Conservation (phyloP, 768 basidiomycete species). For the Xerocomus brunneocitrinus region DNA sequence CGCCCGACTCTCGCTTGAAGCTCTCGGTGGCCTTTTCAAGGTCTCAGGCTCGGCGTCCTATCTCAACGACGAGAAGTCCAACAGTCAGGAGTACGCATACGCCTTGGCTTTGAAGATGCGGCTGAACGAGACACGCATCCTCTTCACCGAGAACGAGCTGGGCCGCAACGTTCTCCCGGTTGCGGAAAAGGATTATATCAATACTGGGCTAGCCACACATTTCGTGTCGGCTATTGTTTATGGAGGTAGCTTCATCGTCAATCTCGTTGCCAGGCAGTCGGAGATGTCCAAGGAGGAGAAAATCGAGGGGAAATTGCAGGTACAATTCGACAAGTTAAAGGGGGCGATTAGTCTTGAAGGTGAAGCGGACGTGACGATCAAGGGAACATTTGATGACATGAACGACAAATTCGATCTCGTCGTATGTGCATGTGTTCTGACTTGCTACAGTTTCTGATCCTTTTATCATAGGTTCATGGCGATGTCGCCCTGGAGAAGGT, state of each 20-base stretch:
- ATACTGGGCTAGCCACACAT: background rate
- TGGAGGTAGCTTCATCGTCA: background rate
- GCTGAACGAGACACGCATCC: no score
- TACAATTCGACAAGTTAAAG: background rate
- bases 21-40: no score
- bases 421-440: background rate
- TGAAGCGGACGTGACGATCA: background rate
- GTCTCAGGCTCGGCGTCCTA: no score
- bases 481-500: background rate
- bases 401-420: background rate
- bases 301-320: background rate
- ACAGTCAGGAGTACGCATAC: no score
- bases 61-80: no score
- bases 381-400: background rate
- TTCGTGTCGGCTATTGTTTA: background rate
- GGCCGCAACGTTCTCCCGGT: no score
- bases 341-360: background rate
- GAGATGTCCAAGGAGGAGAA: background rate
- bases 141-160: no score
- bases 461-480: background rate
- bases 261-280: background rate
- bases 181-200: background rate
- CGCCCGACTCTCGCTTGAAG: no score
- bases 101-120: no score
- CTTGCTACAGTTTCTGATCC: background rate